Evolutionary conservation across 371 early-diverging fungal species (phyloP).

Genomic region (Dinochytrium kinnereticum): DNA sequence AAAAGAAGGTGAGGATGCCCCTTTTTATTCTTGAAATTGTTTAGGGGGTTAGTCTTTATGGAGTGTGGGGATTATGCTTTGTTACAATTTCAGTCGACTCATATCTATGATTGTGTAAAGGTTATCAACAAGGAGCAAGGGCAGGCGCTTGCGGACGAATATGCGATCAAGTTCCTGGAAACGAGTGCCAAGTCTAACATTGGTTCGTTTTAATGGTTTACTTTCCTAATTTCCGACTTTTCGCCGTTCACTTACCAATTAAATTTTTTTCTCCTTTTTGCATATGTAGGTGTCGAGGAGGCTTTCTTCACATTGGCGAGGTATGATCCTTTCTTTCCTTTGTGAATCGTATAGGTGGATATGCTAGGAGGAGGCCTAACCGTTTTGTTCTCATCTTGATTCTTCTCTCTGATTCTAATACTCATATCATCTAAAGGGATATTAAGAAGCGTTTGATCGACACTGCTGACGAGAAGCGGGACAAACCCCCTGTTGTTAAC

Average conservation of each 20-base stretch:
- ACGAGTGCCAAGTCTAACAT: conserved; percentile 93
- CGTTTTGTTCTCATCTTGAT: no score
- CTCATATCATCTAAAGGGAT: no score
- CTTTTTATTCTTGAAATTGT: no score
- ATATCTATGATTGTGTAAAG: conserved; percentile 22
- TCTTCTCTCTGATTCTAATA: no score
- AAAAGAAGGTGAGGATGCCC: conserved; percentile 85
- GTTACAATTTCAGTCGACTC: background rate
- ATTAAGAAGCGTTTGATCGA: conserved; percentile 70
- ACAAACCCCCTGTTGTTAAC: conserved; percentile 39
- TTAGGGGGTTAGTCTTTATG: no score
- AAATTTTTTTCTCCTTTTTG: background rate
- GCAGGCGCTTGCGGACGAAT: conserved; percentile 84
- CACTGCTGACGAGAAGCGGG: conserved; percentile 50
- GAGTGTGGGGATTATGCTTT: conserved; percentile 1
- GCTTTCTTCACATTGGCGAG: conserved; percentile 95
- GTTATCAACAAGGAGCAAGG: conserved; percentile 68
- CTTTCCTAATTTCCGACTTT: background rate
- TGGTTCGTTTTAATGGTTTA: conserved; percentile 42
- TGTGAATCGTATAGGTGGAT: background rate
- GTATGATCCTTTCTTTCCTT: conserved; percentile 57
- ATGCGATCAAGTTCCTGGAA: conserved; percentile 90
- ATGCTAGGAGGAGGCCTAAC: no score
- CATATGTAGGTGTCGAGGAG: conserved; percentile 80
- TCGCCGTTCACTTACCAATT: background rate